phyloP scores from a whole-genome alignment of 805 yeast species.

The Starmerella vaccinii region DNA sequence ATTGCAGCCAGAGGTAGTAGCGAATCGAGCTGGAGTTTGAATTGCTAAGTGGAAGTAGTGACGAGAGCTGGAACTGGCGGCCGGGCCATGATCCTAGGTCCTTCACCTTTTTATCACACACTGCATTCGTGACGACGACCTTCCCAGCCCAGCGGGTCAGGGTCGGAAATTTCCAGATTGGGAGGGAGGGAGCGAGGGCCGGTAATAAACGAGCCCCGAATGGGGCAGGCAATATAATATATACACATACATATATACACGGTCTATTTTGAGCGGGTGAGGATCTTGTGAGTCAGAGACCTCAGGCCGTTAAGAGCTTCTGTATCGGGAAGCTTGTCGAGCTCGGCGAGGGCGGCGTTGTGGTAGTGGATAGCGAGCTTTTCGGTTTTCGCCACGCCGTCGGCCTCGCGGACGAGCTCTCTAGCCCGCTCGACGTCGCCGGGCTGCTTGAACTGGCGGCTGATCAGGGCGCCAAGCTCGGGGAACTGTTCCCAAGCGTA shows the following conservation, averaged over 20 bases:
- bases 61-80: too few relatives aligned
- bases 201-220: not conserved
- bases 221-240: not conserved
- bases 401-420: conserved; percentile 53
- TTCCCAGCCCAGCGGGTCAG: conserved; percentile 3
- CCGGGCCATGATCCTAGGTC: too few relatives aligned
- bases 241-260: not conserved
- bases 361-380: conserved; percentile 71
- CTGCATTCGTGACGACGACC: too few relatives aligned
- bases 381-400: conserved; percentile 69
- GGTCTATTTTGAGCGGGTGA: conserved; percentile 65
- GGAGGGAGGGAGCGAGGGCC: not conserved
- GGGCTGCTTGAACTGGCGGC: conserved; percentile 64
- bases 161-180: not conserved
- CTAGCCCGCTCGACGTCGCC: conserved; percentile 85
- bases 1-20: too few relatives aligned
- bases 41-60: too few relatives aligned
- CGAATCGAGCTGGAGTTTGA: too few relatives aligned
- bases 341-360: conserved; percentile 57
- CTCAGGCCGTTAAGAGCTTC: conserved; percentile 83
- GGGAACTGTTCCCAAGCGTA: conserved; percentile 90
- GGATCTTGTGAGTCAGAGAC: conserved; percentile 68
- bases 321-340: conserved; percentile 65
- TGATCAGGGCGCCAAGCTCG: conserved; percentile 70
- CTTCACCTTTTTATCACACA: too few relatives aligned